Evolutionary conservation across 2,329 filamentous ascomycete genomes (phyloP).

Genomic region (Chrysoporthe cubensis): DNA sequence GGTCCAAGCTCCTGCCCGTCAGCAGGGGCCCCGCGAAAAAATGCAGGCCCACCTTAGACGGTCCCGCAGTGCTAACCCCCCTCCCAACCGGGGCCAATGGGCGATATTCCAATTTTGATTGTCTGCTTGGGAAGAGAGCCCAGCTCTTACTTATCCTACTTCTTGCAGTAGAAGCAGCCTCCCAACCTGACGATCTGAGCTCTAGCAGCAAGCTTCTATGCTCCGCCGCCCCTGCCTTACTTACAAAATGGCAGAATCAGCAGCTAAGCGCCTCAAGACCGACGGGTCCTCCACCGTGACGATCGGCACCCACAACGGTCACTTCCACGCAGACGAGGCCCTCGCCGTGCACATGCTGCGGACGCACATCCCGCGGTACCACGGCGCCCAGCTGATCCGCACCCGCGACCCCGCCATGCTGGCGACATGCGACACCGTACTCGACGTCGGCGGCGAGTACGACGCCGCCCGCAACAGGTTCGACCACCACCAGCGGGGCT

Average conservation of each 20-base stretch:
- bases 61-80: background rate
- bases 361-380: conserved; percentile 76
- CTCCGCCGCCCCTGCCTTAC: conserved; percentile 42
- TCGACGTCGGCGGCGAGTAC: conserved; percentile 97
- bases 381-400: conserved; percentile 73
- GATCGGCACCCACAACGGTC: conserved; percentile 95
- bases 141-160: background rate
- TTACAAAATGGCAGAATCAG: conserved; percentile 66
- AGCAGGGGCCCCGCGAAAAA: background rate
- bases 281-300: conserved; percentile 55
- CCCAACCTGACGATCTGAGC: background rate
- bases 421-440: conserved; percentile 86
- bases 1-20: conserved; percentile 12
- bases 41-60: conserved; percentile 1
- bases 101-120: conserved; percentile 27
- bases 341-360: conserved; percentile 96
- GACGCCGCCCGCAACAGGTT: conserved; percentile 76
- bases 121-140: background rate
- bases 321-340: conserved; percentile 99
- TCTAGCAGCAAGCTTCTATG: conserved; percentile 38
- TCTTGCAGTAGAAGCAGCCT: background rate
- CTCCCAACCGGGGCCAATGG: conserved; percentile 22
- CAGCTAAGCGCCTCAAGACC: conserved; percentile 84
- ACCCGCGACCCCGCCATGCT: conserved; percentile 84
- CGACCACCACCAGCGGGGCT: conserved; percentile 97